Evolutionary conservation across 2,329 filamentous ascomycete species (phyloP), one percentile per base, ranked within the genome.

Genomic region (Lasiodiplodia hormozganensis): DNA sequence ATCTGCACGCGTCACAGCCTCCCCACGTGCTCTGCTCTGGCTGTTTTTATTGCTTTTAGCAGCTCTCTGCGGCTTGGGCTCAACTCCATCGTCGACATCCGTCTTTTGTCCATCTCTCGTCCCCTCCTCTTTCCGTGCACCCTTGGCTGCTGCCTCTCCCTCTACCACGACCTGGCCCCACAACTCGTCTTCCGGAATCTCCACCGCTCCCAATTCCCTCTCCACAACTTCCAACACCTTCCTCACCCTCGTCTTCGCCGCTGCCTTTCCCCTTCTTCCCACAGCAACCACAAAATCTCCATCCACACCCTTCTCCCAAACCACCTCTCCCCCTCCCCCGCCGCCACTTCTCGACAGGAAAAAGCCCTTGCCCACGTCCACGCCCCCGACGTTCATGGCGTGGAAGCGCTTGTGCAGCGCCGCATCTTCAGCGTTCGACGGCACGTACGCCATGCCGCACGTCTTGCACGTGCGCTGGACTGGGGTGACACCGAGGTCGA

Each of bases 371-470:
- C 85, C 85, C 43, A 90, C 81, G 71, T 90, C 87, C 23, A 90
- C 84, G 1, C 89, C 89, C 28, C 86, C 85, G 2, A 84, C 80
- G 72, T 88, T 87, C 79, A 87, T 86, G 43, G 86, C 85, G 75
- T 91, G 89, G 72, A 88, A 91, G 70, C 87, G 88, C 71, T 86
- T 85, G 74, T 91, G 89, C 66, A 91, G 74, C 7, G 84, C 84
- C n/a, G 83, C 81, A 72, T 91, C 89, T 73, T 90, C 88, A 7
- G 81, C 78, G 62, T 86, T 86, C 0, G 88, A 89, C 4, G 88
- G 86, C 40, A 88, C 84, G 72, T 90, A 91, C 65, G 89, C 87
- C 89, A 91, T 91, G 0, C 87, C 86, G 72, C 89, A 91, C 2
- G 80, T 81, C 47, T 81, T 80, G 77, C 89, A 91, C 12, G 84